Conservation (phyloP, 2,329 filamentous ascomycete species). For the Penicillium italicum region DNA sequence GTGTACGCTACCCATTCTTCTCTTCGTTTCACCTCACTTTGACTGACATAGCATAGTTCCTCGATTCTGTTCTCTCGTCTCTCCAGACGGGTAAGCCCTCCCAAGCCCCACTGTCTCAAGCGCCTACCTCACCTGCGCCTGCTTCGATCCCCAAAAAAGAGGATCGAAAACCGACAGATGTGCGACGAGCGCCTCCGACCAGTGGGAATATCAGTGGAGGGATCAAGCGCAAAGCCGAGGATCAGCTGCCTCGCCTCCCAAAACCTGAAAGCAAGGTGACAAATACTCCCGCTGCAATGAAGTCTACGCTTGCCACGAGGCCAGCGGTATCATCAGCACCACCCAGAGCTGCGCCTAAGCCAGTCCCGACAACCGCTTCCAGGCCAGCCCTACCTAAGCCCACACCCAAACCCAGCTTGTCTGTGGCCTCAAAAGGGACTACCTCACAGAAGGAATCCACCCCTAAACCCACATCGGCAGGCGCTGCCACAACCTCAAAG, state of each 20-base stretch:
- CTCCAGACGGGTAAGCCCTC: conserved; percentile 44
- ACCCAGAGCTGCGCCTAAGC: conserved; percentile 19
- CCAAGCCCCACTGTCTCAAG: conserved; percentile 26
- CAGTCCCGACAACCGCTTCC: conserved; percentile 6
- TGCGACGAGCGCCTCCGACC: conserved; percentile 15
- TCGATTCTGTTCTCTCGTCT: conserved; percentile 51
- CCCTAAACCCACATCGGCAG: conserved; percentile 4
- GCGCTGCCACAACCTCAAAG: conserved; percentile 29
- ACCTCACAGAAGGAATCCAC: conserved; percentile 18
- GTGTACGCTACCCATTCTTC: conserved; percentile 29
- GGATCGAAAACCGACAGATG: conserved; percentile 19
- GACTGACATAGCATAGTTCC: conserved; percentile 41
- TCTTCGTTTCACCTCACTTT: neutral
- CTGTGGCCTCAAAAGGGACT: conserved; percentile 18
- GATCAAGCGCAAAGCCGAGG: conserved; percentile 46
- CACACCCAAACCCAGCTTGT: conserved; percentile 16
- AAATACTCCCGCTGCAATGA: conserved; percentile 17
- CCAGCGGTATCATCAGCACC: conserved; percentile 16
- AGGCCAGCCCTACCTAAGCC: conserved; percentile 19
- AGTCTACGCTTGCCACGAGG: conserved; percentile 17
- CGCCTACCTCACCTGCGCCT: conserved; percentile 24
- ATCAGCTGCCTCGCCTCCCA: conserved; percentile 31
- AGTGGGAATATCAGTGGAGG: conserved; percentile 23
- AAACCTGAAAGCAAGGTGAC: conserved; percentile 24
- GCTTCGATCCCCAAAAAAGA: conserved; percentile 24